Base-by-base conservation (phyloP, 2,329 filamentous ascomycete species). In the Fusarium bactridioides region DNA sequence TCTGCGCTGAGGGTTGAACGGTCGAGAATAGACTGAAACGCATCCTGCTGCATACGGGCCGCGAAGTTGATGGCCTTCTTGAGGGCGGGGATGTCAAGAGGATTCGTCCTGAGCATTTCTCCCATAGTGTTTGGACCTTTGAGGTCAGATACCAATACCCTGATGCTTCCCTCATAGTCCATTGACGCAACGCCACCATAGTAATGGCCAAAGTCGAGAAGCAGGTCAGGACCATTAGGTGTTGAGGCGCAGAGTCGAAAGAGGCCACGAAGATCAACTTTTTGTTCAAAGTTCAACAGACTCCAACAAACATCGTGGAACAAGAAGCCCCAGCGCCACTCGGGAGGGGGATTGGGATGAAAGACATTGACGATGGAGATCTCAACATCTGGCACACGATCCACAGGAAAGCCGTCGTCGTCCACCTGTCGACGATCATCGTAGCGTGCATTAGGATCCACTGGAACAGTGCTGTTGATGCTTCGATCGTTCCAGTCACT, bases 281-380 rank as follows among this genome's bases (percentile, higher is more conserved):
- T 23, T 53, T 59, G 11, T 7, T 25, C 12, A 5, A 2, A 12
- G 16, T 15, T 54, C 19, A 74, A 40, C 7, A 74, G 15, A 15
- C 33, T 27, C 70, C 68, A 74, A 23, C 72, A 74, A n/a, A 40
- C 62, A 7, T 69, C 61, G 23, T 74, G 70, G 19, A 72, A 65
- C 21, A 15, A 27, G 7, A 41, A 72, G 6, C 72, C 68, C 70
- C 58, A 67, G 7, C 19, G 19, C 44, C 55, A 31, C 33, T 23
- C 35, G 18, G 11, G 25, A 25, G 48, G 21, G 2, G 25, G 44
- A n/a, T 29, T 6, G 4, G 44, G 19, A 3, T 2, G 25, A 3
- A 47, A 4, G 25, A 15, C 0, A n/a, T n/a, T 47, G 9, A n/a
- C 7, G 13, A 21, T 5, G 25, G 4, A 11, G 19, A 47, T 47